Evolutionary conservation across 139 green algal species (phyloP).

Genomic region (Chlorella sp.): DNA sequence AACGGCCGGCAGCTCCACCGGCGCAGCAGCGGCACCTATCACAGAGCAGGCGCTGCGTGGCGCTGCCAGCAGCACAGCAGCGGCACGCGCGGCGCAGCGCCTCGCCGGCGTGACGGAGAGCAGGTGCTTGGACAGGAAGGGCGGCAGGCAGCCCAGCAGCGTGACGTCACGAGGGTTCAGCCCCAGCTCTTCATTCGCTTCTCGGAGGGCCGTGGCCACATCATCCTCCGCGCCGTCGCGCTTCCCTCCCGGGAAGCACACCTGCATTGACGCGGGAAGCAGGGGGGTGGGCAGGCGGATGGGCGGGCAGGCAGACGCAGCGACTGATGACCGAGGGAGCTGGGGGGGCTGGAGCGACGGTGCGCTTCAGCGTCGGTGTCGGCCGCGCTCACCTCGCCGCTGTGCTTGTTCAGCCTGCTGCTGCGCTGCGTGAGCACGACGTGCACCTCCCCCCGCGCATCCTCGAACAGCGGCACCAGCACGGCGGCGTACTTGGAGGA

Average conservation of each 20-base stretch:
- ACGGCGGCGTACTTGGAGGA: conserved; percentile 41
- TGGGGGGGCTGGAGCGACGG: not conserved
- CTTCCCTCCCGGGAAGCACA: conserved; percentile 81
- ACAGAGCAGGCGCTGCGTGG: no score
- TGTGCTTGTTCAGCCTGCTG: conserved; percentile 42
- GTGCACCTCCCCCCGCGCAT: conserved; percentile 27
- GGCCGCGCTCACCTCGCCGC: conserved; percentile 1
- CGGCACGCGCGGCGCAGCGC: no score
- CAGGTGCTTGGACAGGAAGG: conserved; percentile 71
- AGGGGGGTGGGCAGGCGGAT: not conserved
- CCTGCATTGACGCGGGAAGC: conserved; percentile 42
- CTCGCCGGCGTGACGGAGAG: conserved; percentile 72
- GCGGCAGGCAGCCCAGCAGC: conserved; percentile 58
- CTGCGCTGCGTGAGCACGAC: conserved; percentile 68
- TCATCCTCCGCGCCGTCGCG: conserved; percentile 65
- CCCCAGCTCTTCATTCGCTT: conserved; percentile 74
- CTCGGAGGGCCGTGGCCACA: conserved; percentile 62
- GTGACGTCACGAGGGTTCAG: conserved; percentile 28
- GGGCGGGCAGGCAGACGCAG: not conserved
- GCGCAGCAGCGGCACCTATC: no score
- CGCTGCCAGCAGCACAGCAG: no score
- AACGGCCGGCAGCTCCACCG: no score
- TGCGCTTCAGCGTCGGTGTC: not conserved
- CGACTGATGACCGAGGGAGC: not conserved
- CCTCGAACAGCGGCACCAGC: conserved; percentile 69